phyloP scores from a whole-genome alignment of 2,329 filamentous ascomycete genomes.

The Albifimbria verrucaria region DNA sequence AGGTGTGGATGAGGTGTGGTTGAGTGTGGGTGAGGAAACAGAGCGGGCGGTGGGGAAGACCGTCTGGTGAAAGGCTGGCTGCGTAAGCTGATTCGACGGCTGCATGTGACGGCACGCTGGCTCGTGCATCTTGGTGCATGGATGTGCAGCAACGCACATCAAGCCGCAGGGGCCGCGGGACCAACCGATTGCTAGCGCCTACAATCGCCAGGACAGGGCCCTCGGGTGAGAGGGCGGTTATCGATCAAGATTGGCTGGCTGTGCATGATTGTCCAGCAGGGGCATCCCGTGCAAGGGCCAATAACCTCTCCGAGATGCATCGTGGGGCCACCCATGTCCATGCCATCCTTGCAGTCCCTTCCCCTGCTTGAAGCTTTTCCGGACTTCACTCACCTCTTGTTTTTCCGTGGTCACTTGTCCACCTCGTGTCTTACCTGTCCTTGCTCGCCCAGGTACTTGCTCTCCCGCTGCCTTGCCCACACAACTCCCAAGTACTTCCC shows the following conservation, averaged over 20 bases:
- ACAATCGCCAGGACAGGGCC: conserved; percentile 21
- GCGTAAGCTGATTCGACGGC: conserved; percentile 31
- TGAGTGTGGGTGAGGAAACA: background rate
- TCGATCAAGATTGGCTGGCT: conserved; percentile 39
- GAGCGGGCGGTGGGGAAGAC: background rate
- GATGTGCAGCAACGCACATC: conserved; percentile 18
- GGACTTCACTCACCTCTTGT: no score
- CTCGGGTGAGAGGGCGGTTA: conserved; percentile 22
- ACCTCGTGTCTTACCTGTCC: background rate
- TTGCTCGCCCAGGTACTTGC: no score
- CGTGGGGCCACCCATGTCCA: background rate
- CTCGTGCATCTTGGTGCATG: conserved; percentile 34
- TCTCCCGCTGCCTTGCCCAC: no score
- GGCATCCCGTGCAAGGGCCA: background rate
- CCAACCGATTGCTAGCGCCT: conserved; percentile 39
- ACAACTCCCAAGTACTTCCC: no score
- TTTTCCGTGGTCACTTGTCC: no score
- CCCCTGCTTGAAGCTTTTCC: background rate
- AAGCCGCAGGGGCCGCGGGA: conserved; percentile 42
- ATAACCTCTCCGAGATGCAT: background rate
- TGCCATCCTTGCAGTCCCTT: background rate
- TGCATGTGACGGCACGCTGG: conserved; percentile 40
- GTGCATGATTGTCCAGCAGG: conserved; percentile 24
- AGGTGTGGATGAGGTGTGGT: background rate
- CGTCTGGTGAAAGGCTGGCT: conserved; percentile 13